Evolutionary conservation across 345 rosid species (phyloP), one percentile per base, ranked within the genome.

Genomic region (Firmiana major): DNA sequence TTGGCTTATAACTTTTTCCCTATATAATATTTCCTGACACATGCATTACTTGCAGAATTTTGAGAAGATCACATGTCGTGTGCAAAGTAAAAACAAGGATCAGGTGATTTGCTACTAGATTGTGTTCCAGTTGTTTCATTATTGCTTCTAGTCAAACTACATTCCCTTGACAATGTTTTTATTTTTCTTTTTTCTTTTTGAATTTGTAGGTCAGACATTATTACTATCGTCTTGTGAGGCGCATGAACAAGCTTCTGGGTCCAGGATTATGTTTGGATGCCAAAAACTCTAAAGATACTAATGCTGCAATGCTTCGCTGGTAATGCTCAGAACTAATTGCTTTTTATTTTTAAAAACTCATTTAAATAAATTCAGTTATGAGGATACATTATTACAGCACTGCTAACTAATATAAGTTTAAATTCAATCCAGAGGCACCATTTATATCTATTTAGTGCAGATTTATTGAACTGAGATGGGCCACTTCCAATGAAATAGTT

Each of bases 251-350:
- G 82, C 83, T 94, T 71, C 78, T 97, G 77, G 99, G 97, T 51
- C 99, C 99, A 9, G 92, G 86, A 73, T 83, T 97, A 77, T 91
- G 90, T 83, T 88, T 97, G 59, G 98, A 97, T 87, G 98, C 99
- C 40, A 97, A 97, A 82, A 91, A 97, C 79, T 95, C 98, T 2
- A 97, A 97, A 85, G 99, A 97, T 74, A 97, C 98, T 59, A 97
- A 97, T 87, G 92, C 97, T 74, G 98, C 99, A 15, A 94, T 97
- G 98, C 93, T 97, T 81, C 91, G 97, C 90, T 97, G 99, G 99
- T 97, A 89, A 83, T 76, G 60, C 17, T 66, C 31, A 10, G 24
- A 54, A 67, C 10, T 46, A 34, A 9, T 51, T 63, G 16, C 40
- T 5, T 74, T 51, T 70, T 51, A 51, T 6, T 68, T 80, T 48